These are phyloP conservation scores for Porodaedalea pini DNA, from an alignment of 1,284 basidiomycete genomes.

Conservation along the genomic window DNA sequence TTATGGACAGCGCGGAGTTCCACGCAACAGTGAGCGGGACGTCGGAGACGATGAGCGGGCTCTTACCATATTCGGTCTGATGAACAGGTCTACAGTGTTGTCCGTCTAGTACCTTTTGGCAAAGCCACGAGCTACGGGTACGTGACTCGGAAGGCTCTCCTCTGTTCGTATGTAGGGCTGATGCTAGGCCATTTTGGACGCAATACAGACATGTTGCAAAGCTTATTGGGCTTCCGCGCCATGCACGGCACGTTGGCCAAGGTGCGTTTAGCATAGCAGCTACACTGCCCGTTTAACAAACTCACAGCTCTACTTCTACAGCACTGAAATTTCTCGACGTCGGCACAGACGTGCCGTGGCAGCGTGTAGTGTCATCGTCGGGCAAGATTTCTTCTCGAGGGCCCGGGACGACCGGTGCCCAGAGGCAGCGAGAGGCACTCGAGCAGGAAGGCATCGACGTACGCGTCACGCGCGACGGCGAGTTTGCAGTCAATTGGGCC, in stretches of 20 bases:
- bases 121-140: constrained; percentile 69
- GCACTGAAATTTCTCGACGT: constrained; percentile 68
- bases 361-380: constrained; percentile 63
- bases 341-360: constrained; percentile 70
- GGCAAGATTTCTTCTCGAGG: constrained; percentile 79
- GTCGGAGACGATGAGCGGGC: not conserved
- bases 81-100: constrained; percentile 60
- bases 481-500: constrained; percentile 47
- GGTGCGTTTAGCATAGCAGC: constrained; percentile 42
- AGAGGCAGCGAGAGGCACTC: constrained; percentile 60
- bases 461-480: constrained; percentile 39
- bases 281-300: not conserved
- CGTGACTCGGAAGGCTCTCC: constrained; percentile 18
- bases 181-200: not conserved
- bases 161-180: constrained; percentile 1
- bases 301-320: constrained; percentile 24
- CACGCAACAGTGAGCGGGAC: constrained; percentile 50
- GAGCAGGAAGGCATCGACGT: constrained; percentile 73
- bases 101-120: constrained; percentile 59
- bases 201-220: constrained; percentile 77
- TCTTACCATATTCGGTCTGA: not conserved
- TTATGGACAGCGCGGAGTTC: constrained; percentile 61
- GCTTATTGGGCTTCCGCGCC: constrained; percentile 75
- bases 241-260: constrained; percentile 84
- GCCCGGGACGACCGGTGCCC: constrained; percentile 67